A percentile compares a stretch with the other conserved stretches of the same genome.
Evolutionary conservation across 331 rosid species (phyloP).

Genomic region (Saraca asoca): DNA sequence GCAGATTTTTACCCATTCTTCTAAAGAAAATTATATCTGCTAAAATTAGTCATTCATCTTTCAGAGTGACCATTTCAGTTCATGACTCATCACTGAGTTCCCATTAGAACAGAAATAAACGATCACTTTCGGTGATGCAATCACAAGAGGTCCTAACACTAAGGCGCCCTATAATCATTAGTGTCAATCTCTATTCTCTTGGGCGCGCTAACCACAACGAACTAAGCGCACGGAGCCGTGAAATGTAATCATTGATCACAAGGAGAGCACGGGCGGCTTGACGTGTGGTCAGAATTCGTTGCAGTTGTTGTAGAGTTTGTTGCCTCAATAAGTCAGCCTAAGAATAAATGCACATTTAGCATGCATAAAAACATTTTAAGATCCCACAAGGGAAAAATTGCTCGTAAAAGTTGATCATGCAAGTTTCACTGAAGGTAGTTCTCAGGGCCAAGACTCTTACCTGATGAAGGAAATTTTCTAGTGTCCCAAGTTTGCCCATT

Average conservation of each 20-base stretch:
- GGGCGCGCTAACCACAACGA: slow-evolving; percentile 85
- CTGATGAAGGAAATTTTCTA: slow-evolving; percentile 62
- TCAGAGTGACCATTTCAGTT: too few relatives aligned
- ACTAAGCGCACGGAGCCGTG: slow-evolving; percentile 74
- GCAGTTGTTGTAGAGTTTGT: slow-evolving; percentile 68
- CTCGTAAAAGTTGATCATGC: neutral
- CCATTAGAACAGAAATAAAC: too few relatives aligned
- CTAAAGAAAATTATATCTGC: too few relatives aligned
- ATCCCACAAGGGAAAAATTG: neutral
- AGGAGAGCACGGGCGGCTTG: slow-evolving; percentile 71
- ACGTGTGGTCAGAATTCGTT: slow-evolving; percentile 62
- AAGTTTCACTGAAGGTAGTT: neutral
- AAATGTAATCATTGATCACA: slow-evolving; percentile 60
- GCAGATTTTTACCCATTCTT: too few relatives aligned
- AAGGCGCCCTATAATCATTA: neutral
- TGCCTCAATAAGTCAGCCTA: slow-evolving; percentile 79
- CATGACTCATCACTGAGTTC: too few relatives aligned
- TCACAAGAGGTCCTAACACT: too few relatives aligned
- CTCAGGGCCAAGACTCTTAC: slow-evolving; percentile 26
- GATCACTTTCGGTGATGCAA: too few relatives aligned
- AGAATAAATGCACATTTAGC: slow-evolving; percentile 30
- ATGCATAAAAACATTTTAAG: neutral
- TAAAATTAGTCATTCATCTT: too few relatives aligned
- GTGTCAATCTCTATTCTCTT: slow-evolving; percentile 47
- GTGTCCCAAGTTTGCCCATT: slow-evolving; percentile 61